Conservation (phyloP, 129 eudicot genomes). For the Artemisia argyi region DNA sequence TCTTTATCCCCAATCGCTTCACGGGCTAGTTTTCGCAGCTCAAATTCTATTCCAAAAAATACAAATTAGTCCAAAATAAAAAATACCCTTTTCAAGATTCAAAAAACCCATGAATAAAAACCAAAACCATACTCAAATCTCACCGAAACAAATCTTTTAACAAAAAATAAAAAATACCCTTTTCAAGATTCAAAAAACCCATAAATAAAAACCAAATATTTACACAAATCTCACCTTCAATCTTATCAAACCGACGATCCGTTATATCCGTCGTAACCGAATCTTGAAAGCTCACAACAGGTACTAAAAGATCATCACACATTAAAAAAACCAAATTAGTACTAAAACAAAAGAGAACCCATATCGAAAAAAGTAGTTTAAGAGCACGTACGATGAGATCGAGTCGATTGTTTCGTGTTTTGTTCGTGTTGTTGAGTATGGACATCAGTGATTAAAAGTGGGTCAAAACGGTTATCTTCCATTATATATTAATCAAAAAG, state of each 20-base stretch:
- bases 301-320: constrained; percentile 33
- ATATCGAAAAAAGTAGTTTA: background rate
- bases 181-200: constrained; percentile 14
- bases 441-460: constrained; percentile 83
- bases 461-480: constrained; percentile 66
- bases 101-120: constrained; percentile 5
- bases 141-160: too few species aligned
- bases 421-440: constrained; percentile 43
- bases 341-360: constrained; percentile 17
- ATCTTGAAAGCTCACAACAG: constrained; percentile 36
- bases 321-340: background rate
- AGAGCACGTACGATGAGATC: constrained; percentile 32
- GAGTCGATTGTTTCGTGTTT: constrained; percentile 8
- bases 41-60: constrained; percentile 23
- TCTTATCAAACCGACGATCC: constrained; percentile 29
- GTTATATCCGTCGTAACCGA: constrained; percentile 39
- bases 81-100: constrained; percentile 9
- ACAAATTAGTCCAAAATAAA: background rate
- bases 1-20: constrained; percentile 30
- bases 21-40: constrained; percentile 8
- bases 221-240: constrained; percentile 43
- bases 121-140: constrained; percentile 4
- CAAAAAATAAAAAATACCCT: background rate
- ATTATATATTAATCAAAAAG: constrained; percentile 51
- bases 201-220: background rate